Conservation (phyloP, 495 filamentous ascomycete species). For the Xanthoparmelia taractica region DNA sequence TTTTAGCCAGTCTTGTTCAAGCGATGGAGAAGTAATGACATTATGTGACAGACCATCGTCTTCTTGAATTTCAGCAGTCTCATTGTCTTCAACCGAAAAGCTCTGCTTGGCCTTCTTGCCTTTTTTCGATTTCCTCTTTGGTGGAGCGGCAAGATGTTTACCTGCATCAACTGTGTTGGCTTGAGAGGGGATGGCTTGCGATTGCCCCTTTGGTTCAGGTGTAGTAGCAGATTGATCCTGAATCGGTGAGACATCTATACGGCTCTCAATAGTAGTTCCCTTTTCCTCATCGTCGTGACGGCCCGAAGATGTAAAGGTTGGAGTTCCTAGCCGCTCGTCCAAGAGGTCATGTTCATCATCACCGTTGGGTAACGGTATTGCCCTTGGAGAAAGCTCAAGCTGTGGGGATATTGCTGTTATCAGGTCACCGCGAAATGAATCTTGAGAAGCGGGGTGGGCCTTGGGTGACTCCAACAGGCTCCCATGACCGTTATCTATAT, state of each 20-base stretch:
- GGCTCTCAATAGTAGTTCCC: neutral
- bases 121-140: neutral
- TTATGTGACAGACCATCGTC: neutral
- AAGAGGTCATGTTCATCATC: slow-evolving; percentile 17
- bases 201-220: neutral
- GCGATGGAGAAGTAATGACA: neutral
- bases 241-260: neutral
- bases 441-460: neutral
- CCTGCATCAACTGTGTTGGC: neutral
- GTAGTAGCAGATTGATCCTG: neutral
- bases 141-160: neutral
- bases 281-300: neutral
- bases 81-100: neutral
- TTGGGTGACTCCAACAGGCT: neutral
- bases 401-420: neutral
- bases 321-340: slow-evolving; percentile 10
- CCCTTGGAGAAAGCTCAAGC: slow-evolving; percentile 4
- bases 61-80: neutral
- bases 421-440: neutral
- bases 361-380: slow-evolving; percentile 10
- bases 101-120: neutral
- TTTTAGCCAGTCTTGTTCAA: neutral
- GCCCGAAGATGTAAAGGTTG: neutral
- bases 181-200: neutral
- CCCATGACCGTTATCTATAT: neutral